Percentiles rank a stretch among this genome's conserved stretches.
Evolutionary conservation across 306 rosid species (phyloP).

Genomic region (Dryas alaskensis): DNA sequence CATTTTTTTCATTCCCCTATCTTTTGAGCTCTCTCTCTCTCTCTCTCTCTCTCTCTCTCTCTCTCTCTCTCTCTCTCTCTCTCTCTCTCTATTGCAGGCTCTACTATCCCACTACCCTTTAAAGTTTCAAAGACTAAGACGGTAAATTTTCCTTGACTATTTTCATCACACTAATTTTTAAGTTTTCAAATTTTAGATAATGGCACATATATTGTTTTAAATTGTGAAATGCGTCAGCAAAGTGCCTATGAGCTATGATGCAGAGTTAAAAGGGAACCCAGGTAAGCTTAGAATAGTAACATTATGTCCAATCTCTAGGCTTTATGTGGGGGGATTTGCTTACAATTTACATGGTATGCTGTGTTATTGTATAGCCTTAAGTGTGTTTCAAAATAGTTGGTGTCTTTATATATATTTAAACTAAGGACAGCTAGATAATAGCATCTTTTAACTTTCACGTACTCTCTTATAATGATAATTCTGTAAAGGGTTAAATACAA

Average conservation of each 20-base stretch:
- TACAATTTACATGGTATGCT: neutral
- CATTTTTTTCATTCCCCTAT: conserved; percentile 5
- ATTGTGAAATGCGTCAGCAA: neutral
- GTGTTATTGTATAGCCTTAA: neutral
- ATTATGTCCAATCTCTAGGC: neutral
- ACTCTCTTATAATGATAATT: neutral
- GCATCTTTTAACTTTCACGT: neutral
- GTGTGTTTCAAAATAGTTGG: neutral
- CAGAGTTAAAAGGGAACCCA: neutral
- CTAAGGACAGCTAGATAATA: neutral
- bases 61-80: no score
- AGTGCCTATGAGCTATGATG: neutral
- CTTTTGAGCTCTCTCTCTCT: neutral
- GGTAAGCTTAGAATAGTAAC: neutral
- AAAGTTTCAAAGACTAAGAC: conserved; percentile 66
- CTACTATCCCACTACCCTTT: conserved; percentile 59
- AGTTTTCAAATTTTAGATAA: neutral
- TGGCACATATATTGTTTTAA: neutral
- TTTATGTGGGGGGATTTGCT: neutral
- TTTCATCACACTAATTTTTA: neutral
- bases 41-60: no score
- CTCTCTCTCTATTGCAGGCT: conserved; percentile 54
- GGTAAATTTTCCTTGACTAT: conserved; percentile 33
- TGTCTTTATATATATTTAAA: neutral
- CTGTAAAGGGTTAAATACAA: no score